Evolutionary conservation across 139 green algal species (phyloP).

Genomic region (Volvox reticuliferus): DNA sequence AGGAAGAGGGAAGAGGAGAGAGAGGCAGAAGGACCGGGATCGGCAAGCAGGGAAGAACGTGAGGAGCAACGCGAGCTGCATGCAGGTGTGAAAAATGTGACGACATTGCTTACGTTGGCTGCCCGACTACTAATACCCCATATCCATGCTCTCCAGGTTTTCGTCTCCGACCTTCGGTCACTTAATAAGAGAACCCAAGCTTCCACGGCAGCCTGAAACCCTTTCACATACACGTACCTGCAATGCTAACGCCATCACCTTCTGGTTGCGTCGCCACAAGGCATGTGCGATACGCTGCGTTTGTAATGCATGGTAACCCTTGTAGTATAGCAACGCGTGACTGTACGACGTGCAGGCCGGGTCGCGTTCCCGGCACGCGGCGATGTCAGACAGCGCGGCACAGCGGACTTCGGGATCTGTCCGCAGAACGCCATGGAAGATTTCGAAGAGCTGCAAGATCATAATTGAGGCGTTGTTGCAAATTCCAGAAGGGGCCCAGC

Average conservation of each 20-base stretch:
- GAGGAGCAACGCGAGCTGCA: too few relatives aligned
- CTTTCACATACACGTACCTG: conserved; percentile 58
- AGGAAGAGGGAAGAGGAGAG: background rate
- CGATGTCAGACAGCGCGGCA: conserved; percentile 74
- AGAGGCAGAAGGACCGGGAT: background rate
- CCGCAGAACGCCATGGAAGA: conserved; percentile 59
- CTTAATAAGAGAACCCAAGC: too few relatives aligned
- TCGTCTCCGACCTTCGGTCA: too few relatives aligned
- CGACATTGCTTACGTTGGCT: too few relatives aligned
- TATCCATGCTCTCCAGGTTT: too few relatives aligned
- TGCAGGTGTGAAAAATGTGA: too few relatives aligned
- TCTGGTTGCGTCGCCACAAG: conserved; percentile 86
- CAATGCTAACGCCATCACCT: conserved; percentile 86
- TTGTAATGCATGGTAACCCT: conserved; percentile 96
- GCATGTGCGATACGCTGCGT: conserved; percentile 92
- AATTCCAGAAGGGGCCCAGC: background rate
- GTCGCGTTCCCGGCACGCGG: conserved; percentile 81
- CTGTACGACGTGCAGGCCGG: conserved; percentile 87
- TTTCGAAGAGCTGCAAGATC: conserved; percentile 37
- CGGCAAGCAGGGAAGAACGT: too few relatives aligned
- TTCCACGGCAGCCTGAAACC: too few relatives aligned
- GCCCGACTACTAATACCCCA: too few relatives aligned
- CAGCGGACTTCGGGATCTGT: conserved; percentile 60
- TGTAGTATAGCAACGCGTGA: conserved; percentile 93
- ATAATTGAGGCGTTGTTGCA: too few relatives aligned